These are phyloP conservation scores for Yamadazyma epiphylla DNA, from an alignment of 1,139 yeast genomes.

Conservation along the genomic window DNA sequence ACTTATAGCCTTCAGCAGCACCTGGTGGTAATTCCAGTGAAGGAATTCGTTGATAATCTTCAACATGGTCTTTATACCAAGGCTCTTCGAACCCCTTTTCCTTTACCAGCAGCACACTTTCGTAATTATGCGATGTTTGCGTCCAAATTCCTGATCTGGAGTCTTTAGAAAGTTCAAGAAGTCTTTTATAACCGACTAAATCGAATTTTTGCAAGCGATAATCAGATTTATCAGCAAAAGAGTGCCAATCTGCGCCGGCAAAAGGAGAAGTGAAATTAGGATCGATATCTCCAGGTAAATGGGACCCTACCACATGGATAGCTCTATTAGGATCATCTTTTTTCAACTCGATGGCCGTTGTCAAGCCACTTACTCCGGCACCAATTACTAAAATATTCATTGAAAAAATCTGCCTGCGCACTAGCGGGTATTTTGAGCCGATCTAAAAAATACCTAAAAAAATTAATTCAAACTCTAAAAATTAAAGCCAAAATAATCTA, in stretches of 20 bases:
- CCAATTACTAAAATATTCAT: conserved; percentile 29
- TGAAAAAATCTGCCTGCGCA: too few relatives aligned
- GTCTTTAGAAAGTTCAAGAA: conserved; percentile 37
- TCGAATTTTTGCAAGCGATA: conserved; percentile 32
- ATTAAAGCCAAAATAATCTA: not conserved
- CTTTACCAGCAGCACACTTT: conserved; percentile 21
- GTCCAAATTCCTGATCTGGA: conserved; percentile 46
- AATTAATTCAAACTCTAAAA: not conserved
- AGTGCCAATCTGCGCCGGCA: conserved; percentile 48
- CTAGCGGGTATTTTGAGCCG: too few relatives aligned
- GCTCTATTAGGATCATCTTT: conserved; percentile 16
- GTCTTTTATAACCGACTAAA: conserved; percentile 33
- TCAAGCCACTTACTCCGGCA: conserved; percentile 41
- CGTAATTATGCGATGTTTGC: conserved; percentile 22
- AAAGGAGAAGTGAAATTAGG: conserved; percentile 36
- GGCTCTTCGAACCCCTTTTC: conserved; percentile 19
- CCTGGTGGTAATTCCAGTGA: conserved; percentile 27
- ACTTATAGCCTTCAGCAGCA: conserved; percentile 35
- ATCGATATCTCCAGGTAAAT: conserved; percentile 38
- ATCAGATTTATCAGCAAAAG: conserved; percentile 37
- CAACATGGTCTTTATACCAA: conserved; percentile 44
- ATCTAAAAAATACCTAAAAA: not conserved
- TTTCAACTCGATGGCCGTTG: conserved; percentile 32
- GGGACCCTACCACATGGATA: conserved; percentile 29
- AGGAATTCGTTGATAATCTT: conserved; percentile 26